Evolutionary conservation across 805 yeast genomes (phyloP), one percentile per base, ranked within the genome.

Genomic region (Cyberlindnera nakhonratchasimensis): DNA sequence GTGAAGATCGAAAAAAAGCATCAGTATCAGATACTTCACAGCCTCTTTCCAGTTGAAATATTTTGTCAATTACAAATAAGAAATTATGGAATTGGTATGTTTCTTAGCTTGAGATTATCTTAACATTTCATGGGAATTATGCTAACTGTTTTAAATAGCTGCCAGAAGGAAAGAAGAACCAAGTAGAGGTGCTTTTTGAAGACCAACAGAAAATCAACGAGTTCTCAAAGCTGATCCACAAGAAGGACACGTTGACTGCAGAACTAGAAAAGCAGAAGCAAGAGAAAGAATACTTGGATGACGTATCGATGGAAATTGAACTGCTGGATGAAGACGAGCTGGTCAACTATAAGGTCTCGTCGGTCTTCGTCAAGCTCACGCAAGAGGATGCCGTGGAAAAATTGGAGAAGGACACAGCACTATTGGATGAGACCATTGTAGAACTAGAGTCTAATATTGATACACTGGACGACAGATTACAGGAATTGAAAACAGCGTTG

Each of bases 181-280:
- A 57, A 35, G 62, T 61, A 6, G 66, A 65, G 45, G 74, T 69
- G 6, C 58, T 66, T 6, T 61, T 58, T 31, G 55, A 77, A 44
- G 98, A 91, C 61, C 99, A 91, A 66, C 81, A 85, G 59, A 78
- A 78, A 58, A 91, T 91, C 68, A 93, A 91, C 64, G 79, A 79
- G 60, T 91, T 93, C 59, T 86, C 96, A 13, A 84, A 89, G 34
- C 70, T 89, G 48, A 86, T 89, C 46, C 70, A 80, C 50, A 79
- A 82, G 46, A 80, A 82, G 51, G 88, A 86, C 50, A 71, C 71
- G 16, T 60, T 80, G 12, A 68, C 72, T 24, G 72, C 64, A 16
- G 72, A 72, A 37, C 66, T 85, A 26, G 65, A 68, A 17, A 64
- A 65, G 41, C 67, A 72, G 47, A 69, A 72, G 52, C 75, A 77